A percentile compares a stretch with the other conserved stretches of the same genome.
Conservation (phyloP, 257 asterid species). For the Forsythia viridissima region DNA sequence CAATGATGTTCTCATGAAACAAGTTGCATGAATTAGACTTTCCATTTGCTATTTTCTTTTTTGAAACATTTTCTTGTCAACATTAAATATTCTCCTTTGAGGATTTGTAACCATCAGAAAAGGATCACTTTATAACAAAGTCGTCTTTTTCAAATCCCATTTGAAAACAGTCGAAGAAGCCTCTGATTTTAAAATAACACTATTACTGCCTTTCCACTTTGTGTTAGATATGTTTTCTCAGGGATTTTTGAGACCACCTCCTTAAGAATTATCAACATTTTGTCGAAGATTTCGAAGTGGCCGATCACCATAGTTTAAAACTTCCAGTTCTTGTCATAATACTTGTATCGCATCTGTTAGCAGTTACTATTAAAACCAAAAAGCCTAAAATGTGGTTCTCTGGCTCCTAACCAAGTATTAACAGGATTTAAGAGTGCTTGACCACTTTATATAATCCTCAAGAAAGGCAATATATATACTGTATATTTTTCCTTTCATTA, state of each 20-base stretch:
- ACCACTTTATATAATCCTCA: background rate
- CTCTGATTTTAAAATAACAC: background rate
- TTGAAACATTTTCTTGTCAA: background rate
- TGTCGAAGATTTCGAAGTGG: background rate
- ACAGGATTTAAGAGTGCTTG: background rate
- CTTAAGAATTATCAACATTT: conserved; percentile 4
- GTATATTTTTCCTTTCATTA: background rate
- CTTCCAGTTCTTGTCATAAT: background rate
- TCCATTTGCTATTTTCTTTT: background rate
- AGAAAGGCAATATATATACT: too few species aligned
- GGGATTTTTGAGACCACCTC: background rate
- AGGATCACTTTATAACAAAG: background rate
- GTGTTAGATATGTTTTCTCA: background rate
- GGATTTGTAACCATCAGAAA: background rate
- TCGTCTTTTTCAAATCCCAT: background rate
- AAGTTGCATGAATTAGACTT: background rate
- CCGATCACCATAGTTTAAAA: conserved; percentile 5
- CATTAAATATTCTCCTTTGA: background rate
- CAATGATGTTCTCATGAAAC: background rate
- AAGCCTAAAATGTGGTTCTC: background rate
- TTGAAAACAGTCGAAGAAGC: background rate
- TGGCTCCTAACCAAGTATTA: background rate
- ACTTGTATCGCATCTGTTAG: background rate
- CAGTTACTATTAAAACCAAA: background rate
- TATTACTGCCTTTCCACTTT: background rate